Conservation (phyloP, 2,329 filamentous ascomycete species). For the Mycogone perniciosa region DNA sequence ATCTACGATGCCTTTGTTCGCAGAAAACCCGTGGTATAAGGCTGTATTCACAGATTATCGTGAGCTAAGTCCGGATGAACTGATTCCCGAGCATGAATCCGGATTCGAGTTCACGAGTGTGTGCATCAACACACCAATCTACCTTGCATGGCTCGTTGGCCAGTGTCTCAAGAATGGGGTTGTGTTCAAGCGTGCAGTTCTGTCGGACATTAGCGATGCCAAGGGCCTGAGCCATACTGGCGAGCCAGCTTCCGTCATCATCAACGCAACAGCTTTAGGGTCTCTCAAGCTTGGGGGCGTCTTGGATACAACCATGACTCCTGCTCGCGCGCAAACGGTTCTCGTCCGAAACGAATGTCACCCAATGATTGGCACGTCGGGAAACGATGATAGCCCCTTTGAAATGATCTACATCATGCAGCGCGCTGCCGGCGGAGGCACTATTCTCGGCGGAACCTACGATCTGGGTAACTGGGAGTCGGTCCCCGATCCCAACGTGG, state of each 20-base stretch:
- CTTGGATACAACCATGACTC: conserved; percentile 63
- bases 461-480: conserved; percentile 75
- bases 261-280: conserved; percentile 81
- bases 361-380: conserved; percentile 63
- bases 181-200: conserved; percentile 53
- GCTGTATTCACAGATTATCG: conserved; percentile 65
- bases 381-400: conserved; percentile 64
- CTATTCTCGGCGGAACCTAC: conserved; percentile 79
- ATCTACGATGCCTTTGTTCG: conserved; percentile 53
- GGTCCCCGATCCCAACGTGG: conserved; percentile 71
- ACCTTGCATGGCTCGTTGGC: conserved; percentile 77
- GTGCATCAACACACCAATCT: conserved; percentile 86
- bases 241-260: conserved; percentile 56
- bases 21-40: conserved; percentile 67
- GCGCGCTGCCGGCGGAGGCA: conserved; percentile 72
- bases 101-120: conserved; percentile 75
- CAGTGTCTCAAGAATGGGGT: conserved; percentile 72
- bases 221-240: conserved; percentile 44
- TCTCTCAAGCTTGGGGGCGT: conserved; percentile 76
- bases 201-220: conserved; percentile 70
- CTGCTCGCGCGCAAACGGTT: conserved; percentile 76
- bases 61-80: conserved; percentile 48
- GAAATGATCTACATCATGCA: conserved; percentile 80
- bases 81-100: conserved; percentile 61
- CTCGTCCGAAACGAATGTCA: conserved; percentile 73